Evolutionary conservation across 148 eudicot genomes (phyloP), one percentile per base, ranked within the genome.

Genomic region (Rhododendron molle): DNA sequence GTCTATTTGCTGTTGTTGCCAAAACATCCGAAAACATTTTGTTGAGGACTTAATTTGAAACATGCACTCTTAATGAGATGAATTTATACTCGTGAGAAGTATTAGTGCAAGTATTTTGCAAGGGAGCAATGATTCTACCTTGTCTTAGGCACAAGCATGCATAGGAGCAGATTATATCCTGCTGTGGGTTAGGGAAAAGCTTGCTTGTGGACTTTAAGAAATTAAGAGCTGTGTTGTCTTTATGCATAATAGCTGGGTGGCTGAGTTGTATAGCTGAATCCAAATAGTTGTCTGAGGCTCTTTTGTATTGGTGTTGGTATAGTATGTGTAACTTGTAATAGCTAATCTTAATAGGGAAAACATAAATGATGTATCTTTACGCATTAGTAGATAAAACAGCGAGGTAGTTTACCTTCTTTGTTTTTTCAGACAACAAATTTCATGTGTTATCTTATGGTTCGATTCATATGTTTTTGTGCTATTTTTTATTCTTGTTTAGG

Each of bases 1-100:
- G 71, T 62, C n/a, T 78, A 7, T 46, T 76, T 76, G 47, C 79
- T 40, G 7, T 38, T 38, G 49, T 4, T 79, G 36, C 60, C 81
- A n/a, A 79, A 79, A 79, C 81, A 47, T 28, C 81, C 32, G 11
- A 34, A 78, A 79, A 79, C 60, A 6, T 49, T 47, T 79, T 79
- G 21, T 79, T 49, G 36, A 28, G 81, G 60, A 23, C 44, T 46
- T 14, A 10, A n/a, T 78, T 47, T 13, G 58, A 78, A 78, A 26
- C 56, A 21, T 23, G 50, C 26, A 13, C 20, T 47, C 13, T 4
- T 8, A 46, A 47, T 46, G 47, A 3, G 34, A 78, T 50, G 47
- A 78, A 78, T 46, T 44, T 50, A 47, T n/a, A 44, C 26, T n/a
- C 5, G 18, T 4, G 21, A 78, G 56, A 50, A n/a, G 49, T 47